phyloP scores from a whole-genome alignment of 2,329 filamentous ascomycete species.

The Fusarium algeriense region DNA sequence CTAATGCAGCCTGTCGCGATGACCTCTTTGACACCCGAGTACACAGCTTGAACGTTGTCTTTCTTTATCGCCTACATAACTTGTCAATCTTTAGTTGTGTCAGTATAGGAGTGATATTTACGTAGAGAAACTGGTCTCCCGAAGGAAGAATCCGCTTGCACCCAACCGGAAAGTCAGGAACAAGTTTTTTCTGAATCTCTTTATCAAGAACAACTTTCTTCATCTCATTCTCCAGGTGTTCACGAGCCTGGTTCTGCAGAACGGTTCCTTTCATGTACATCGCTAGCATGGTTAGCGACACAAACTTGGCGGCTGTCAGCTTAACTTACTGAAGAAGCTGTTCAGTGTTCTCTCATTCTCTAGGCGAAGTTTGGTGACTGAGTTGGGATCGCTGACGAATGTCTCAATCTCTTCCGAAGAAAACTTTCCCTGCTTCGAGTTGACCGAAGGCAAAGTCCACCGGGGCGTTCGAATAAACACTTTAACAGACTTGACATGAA shows the following conservation, averaged over 20 bases:
- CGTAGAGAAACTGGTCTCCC: slow-evolving; percentile 18
- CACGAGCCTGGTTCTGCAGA: slow-evolving; percentile 7
- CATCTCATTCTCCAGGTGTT: slow-evolving; percentile 15
- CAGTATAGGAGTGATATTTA: rapidly evolving
- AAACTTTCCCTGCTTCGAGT: slow-evolving; percentile 5
- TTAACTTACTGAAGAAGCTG: slow-evolving; percentile 18
- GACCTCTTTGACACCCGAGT: slow-evolving; percentile 7
- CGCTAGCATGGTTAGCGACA: background rate
- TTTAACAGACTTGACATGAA: background rate
- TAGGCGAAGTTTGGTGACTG: background rate
- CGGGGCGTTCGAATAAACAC: slow-evolving; percentile 21
- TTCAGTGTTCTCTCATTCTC: slow-evolving; percentile 15
- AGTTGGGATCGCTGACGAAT: background rate
- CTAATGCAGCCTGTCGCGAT: slow-evolving; percentile 18
- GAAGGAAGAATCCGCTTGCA: slow-evolving; percentile 22
- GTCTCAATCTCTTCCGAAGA: background rate
- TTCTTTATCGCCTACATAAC: background rate
- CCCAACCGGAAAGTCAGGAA: slow-evolving; percentile 14
- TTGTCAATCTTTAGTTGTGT: background rate
- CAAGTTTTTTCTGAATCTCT: slow-evolving; percentile 2
- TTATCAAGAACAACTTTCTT: slow-evolving; percentile 3
- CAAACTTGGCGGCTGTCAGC: rapidly evolving
- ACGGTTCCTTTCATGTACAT: slow-evolving; percentile 26
- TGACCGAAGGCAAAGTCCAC: slow-evolving; percentile 25
- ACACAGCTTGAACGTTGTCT: background rate